These are phyloP conservation scores for Dictyostelium firmibasis DNA, from an alignment of 78 protist species.

Conservation along the genomic window DNA sequence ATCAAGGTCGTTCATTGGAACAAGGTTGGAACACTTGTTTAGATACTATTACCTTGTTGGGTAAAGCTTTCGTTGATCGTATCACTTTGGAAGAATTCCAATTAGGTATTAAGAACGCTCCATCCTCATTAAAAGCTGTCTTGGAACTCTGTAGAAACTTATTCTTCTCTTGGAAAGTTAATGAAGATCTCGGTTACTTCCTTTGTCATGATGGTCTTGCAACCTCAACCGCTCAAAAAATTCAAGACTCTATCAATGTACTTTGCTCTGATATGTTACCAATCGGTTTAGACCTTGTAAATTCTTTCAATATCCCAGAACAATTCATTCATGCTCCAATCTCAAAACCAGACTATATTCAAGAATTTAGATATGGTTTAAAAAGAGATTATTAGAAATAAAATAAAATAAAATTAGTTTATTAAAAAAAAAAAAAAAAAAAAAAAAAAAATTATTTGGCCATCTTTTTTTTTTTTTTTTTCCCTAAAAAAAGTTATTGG, in stretches of 20 bases:
- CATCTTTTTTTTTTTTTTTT: too few species aligned
- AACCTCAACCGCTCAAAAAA: neutral
- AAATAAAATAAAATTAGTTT: too few species aligned
- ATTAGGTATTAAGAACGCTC: slow-evolving; percentile 31
- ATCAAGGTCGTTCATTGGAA: slow-evolving; percentile 45
- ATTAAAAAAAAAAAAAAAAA: neutral
- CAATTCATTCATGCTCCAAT: slow-evolving; percentile 75
- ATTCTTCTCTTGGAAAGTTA: slow-evolving; percentile 39
- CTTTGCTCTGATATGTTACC: slow-evolving; percentile 69
- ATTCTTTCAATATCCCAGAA: slow-evolving; percentile 63
- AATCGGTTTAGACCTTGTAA: slow-evolving; percentile 63
- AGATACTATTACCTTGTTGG: slow-evolving; percentile 19
- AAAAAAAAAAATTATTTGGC: neutral
- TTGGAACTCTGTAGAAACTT: slow-evolving; percentile 62
- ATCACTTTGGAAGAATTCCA: slow-evolving; percentile 62
- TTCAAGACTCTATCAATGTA: slow-evolving; percentile 31
- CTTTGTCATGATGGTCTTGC: slow-evolving; percentile 60
- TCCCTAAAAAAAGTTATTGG: too few species aligned
- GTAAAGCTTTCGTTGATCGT: slow-evolving; percentile 69
- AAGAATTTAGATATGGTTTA: slow-evolving; percentile 72
- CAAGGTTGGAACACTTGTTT: slow-evolving; percentile 43
- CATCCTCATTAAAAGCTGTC: slow-evolving; percentile 9
- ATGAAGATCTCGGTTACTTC: slow-evolving; percentile 63
- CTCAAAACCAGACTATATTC: slow-evolving; percentile 53
- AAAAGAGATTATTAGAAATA: slow-evolving; percentile 49